Conservation (phyloP, 495 filamentous ascomycete genomes). For the Podospora australis region DNA sequence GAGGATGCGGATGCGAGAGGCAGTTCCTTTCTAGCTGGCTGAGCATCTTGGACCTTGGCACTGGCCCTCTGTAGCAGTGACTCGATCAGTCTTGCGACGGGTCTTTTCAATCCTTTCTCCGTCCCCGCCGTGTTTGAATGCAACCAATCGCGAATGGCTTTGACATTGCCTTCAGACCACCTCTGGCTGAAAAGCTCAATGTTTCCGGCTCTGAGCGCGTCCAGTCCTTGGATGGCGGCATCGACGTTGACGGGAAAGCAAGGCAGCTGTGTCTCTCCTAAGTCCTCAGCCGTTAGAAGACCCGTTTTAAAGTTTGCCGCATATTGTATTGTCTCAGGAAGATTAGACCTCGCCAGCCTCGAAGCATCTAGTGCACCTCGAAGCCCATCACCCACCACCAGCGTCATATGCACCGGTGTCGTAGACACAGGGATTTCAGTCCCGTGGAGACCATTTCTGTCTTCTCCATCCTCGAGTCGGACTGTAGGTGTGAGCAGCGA, state of each 20-base stretch:
- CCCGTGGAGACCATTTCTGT: neutral
- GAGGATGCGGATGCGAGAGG: neutral
- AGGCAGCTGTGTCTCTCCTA: neutral
- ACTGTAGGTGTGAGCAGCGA: slow-evolving; percentile 67
- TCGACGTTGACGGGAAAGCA: neutral
- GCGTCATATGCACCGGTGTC: slow-evolving; percentile 78
- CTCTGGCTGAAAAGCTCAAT: neutral
- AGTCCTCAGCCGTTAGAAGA: slow-evolving; percentile 12
- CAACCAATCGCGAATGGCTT: neutral
- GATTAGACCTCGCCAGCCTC: slow-evolving; percentile 21
- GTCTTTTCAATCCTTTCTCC: slow-evolving; percentile 12
- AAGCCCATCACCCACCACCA: slow-evolving; percentile 66
- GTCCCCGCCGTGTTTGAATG: neutral
- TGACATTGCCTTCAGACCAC: neutral
- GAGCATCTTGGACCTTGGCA: neutral
- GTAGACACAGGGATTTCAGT: slow-evolving; percentile 11
- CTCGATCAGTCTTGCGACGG: neutral
- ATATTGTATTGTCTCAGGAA: neutral
- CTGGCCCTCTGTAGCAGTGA: neutral
- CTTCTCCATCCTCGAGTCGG: slow-evolving; percentile 34
- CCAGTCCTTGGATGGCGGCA: neutral
- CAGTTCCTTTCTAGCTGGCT: no score
- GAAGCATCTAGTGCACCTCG: slow-evolving; percentile 37
- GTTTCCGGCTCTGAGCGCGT: neutral
- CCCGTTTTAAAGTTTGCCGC: slow-evolving; percentile 37